Evolutionary conservation across 768 basidiomycete species (phyloP).

Genomic region (Neoboletus magnificus): DNA sequence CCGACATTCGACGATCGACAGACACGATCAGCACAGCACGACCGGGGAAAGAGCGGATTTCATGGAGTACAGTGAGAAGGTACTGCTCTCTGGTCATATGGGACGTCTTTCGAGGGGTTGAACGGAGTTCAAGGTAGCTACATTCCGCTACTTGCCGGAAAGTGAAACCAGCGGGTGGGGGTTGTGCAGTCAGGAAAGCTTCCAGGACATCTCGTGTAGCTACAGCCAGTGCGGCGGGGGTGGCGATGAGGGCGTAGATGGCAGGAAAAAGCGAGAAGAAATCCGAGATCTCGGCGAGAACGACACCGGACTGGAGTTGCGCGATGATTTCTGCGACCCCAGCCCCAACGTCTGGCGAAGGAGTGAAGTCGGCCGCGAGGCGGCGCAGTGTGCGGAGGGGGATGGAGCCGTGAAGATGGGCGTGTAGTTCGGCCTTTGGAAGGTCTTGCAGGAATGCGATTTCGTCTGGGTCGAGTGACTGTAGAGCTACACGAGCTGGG

Average conservation of each 20-base stretch:
- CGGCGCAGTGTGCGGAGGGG: conserved; percentile 61
- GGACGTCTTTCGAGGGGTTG: conserved; percentile 61
- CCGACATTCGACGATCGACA: conserved; percentile 68
- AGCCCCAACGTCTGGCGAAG: conserved; percentile 25
- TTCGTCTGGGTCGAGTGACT: conserved; percentile 49
- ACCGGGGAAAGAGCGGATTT: conserved; percentile 55
- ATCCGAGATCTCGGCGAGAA: conserved; percentile 55
- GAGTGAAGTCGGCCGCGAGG: conserved; percentile 47
- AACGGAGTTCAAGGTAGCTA: conserved; percentile 78
- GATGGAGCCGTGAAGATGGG: conserved; percentile 83
- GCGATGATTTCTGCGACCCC: conserved; percentile 45
- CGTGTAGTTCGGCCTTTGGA: conserved; percentile 84
- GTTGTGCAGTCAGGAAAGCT: conserved; percentile 46
- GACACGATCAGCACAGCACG: conserved; percentile 67
- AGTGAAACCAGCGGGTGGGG: conserved; percentile 29
- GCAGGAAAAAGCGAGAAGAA: conserved; percentile 76
- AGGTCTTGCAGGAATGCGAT: conserved; percentile 56
- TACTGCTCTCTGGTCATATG: conserved; percentile 61
- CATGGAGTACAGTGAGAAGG: conserved; percentile 60
- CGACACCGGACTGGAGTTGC: conserved; percentile 37
- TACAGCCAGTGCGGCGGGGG: conserved; percentile 47
- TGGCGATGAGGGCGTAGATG: conserved; percentile 75
- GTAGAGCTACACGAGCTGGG: conserved; percentile 47
- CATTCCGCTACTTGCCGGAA: conserved; percentile 47
- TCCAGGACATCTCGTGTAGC: conserved; percentile 65